Base-by-base conservation (phyloP, 495 filamentous ascomycete species). In the Cryomyces antarcticus region DNA sequence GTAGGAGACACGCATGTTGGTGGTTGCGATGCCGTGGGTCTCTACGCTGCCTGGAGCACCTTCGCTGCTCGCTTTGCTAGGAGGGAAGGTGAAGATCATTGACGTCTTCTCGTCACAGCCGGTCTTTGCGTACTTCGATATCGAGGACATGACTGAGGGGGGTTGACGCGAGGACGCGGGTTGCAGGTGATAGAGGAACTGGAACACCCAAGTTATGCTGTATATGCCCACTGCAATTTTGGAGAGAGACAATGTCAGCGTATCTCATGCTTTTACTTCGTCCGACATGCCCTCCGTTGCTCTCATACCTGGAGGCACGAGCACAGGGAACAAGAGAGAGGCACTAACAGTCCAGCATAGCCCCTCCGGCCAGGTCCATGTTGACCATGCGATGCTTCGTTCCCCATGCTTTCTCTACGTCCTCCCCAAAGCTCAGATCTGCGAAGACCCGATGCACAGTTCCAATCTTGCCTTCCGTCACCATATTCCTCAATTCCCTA, bases 181-280 rank as follows among this genome's bases (percentile, higher is more conserved):
- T 5, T 80, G 77, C 31, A 84, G 72, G 28, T 87, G 80, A 56
- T 94, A 95, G 34, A 94, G 70, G 41, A 76, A 78, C 61, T 93
- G 86, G 72, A 89, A 93, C 44, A 89, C 68, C 88, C 87, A 96
- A 5, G 85, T 93, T 37, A 95, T 62, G 38, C 80, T 73, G 61
- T 95, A 92, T 53, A 96, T 78, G 6, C 82, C 88, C 50, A 94
- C 71, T 77, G 40, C 17, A 2, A 24, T 24, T 24, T 24, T 2
- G 2, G 17, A 24, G 17, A 24, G 17, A 24, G 17, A 24, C 17
- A 24, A 24, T 24, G 17, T 24, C 17, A 24, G 17, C 17, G 17
- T 24, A 24, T 24, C 17, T 24, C 17, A 24, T 24, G 17, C 17
- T 24, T 24, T 2, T 24, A 24, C 17, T 24, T 24, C 17, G 1